Percentiles rank a stretch among this genome's conserved stretches.
Conservation (phyloP, 345 rosid species). For the Lagerstroemia speciosa region DNA sequence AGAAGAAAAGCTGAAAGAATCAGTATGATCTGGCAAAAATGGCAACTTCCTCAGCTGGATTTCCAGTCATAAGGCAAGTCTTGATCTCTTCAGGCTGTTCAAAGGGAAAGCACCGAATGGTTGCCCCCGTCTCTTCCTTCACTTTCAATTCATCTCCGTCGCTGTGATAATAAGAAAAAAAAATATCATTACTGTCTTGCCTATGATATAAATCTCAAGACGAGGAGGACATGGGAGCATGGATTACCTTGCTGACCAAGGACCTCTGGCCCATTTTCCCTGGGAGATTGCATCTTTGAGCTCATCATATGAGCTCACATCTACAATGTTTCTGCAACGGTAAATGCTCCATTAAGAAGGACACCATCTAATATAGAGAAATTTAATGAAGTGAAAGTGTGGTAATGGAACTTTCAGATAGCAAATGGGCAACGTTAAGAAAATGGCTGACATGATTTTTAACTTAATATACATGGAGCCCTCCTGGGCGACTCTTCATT, state of each 20-base stretch:
- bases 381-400: not conserved
- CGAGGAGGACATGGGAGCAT: not conserved
- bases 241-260: constrained; percentile 80
- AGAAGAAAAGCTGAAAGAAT: not conserved
- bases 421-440: not conserved
- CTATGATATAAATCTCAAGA: not conserved
- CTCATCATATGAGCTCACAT: constrained; percentile 78
- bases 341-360: not conserved
- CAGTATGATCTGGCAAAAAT: constrained; percentile 85
- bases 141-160: constrained; percentile 68
- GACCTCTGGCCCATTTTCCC: constrained; percentile 98
- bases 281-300: constrained; percentile 60
- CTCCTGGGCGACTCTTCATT: not conserved
- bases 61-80: constrained; percentile 80
- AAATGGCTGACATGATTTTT: not conserved
- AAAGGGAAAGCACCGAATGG: constrained; percentile 84
- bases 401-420: not conserved
- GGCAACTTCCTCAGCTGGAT: constrained; percentile 69
- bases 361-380: not conserved
- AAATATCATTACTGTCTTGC: too few relatives aligned
- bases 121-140: constrained; percentile 95
- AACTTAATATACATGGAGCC: not conserved
- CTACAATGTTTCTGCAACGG: constrained; percentile 68
- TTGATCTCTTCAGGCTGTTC: constrained; percentile 57
- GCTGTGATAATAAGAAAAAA: constrained; percentile 24